A percentile compares a stretch with the other conserved stretches of the same genome.
phyloP scores from a whole-genome alignment of 2,329 filamentous ascomycete species.

The Aspergillus thermomutatus region DNA sequence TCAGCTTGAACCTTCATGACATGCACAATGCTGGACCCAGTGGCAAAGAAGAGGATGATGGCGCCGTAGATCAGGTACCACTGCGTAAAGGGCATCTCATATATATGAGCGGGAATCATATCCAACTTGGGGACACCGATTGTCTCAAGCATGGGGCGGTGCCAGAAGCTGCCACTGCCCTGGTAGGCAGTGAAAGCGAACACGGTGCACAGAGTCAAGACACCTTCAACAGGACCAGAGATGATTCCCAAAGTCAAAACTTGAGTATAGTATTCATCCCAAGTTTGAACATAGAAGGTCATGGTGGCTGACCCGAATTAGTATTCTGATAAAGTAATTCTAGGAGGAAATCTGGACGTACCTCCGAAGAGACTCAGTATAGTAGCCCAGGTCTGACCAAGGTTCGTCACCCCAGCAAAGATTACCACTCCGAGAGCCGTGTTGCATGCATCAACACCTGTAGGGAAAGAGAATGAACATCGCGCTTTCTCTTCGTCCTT shows the following conservation, averaged over 20 bases:
- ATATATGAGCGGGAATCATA: slow-evolving; percentile 67
- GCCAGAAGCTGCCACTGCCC: slow-evolving; percentile 91
- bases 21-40: slow-evolving; percentile 67
- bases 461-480: slow-evolving; percentile 1
- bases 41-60: slow-evolving; percentile 80
- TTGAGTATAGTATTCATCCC: slow-evolving; percentile 99
- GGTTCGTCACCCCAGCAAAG: slow-evolving; percentile 87
- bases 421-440: slow-evolving; percentile 90
- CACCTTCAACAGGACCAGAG: slow-evolving; percentile 92
- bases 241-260: slow-evolving; percentile 88
- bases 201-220: slow-evolving; percentile 76
- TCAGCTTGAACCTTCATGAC: slow-evolving; percentile 77
- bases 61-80: slow-evolving; percentile 89
- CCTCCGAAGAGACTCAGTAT: slow-evolving; percentile 78
- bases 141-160: slow-evolving; percentile 71
- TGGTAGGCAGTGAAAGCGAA: slow-evolving; percentile 80
- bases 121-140: slow-evolving; percentile 63
- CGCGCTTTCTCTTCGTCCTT: background rate
- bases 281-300: slow-evolving; percentile 98
- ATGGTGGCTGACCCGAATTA: slow-evolving; percentile 59
- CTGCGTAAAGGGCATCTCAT: slow-evolving; percentile 80
- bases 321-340: background rate
- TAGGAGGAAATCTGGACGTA: slow-evolving; percentile 41
- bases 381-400: slow-evolving; percentile 89
- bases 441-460: slow-evolving; percentile 86